Evolutionary conservation across 2,329 filamentous ascomycete species (phyloP), one percentile per base, ranked within the genome.

Genomic region (Keithomyces neogunnii): DNA sequence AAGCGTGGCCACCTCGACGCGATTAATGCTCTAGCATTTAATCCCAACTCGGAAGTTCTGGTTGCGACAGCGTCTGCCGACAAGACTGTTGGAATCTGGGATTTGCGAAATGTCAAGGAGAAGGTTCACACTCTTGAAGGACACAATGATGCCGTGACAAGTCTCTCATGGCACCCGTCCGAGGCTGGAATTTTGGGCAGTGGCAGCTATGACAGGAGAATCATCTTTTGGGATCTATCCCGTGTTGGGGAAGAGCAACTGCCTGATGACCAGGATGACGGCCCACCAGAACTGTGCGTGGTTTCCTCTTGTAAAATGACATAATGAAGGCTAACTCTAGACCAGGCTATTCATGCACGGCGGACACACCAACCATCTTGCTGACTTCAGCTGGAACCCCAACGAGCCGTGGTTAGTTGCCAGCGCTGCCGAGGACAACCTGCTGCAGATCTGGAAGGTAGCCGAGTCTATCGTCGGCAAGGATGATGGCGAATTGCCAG

Each of bases 351-450:
- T 99, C 72, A 97, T 99, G 91, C 93, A 99, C 63, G 93, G 93
- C 55, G 93, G 93, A 33, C 95, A 99, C 73, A 99, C 93, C 9
- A 96, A 96, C 71, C 87, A 95, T 59, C 82, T 99, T 55, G 90
- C 89, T 36, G 95, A 99, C 69, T 99, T 99, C 64, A 92, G 87
- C 71, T 99, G 92, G 92, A 99, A 99, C 69, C 82, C 84, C 59
- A 96, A 95, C 66, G 90, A 96, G 62, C 91, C 92, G 4, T 99
- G 95, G 95, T 82, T 96, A 51, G 88, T 99, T 59, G 91, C 90
- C 67, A 95, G 88, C 55, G 91, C 93, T 13, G 93, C 92, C 1
- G 95, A 99, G 66, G 93, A 99, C 72, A 99, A 99, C 65, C 76
- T 97, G 58, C 80, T 99, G 56, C 93, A 99, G 70, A 88, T 96